Base-by-base conservation (phyloP, 805 yeast genomes). In the Barnettozyma vustinii region DNA sequence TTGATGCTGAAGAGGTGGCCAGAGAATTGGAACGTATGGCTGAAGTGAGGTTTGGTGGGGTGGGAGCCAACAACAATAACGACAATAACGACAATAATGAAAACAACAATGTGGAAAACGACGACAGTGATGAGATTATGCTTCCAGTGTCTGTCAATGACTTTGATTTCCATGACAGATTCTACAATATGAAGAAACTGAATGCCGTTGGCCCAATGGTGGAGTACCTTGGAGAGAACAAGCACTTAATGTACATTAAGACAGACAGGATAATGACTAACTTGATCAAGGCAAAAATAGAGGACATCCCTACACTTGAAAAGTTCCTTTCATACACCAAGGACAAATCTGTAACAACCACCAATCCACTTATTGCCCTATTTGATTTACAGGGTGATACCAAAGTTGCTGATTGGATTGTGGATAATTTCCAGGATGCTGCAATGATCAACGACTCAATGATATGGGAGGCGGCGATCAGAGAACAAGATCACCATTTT, bases 1-100 rank as follows among this genome's bases (percentile, higher is more conserved):
- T 48, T 2, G 49, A 48, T 25, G 48, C 54, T 4, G 56, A 56
- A 23, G 56, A 49, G 12, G 44, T 53, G 21, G 48, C 52, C 39
- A 37, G 40, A 23, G 59, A 56, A 44, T 20, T 58, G 30, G 52
- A 48, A 9, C 43, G 60, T 20, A 54, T 57, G 48, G 55, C 61
- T 4, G 54, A 46, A 18, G 59, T 52, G 25, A 46, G 59, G 13
- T 50, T 51, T 21, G 37, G 48, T 15, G 39, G 25, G 20, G n/a
- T 16, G 1, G 44, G 37, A 1, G 16, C 43, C 36, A 35, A 47
- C 20, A 35, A 37, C 8, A 16, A 27, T 20, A 18, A 46, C 35
- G 39, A 23, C 30, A 26, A 37, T 36, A 25, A 25, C 20, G 9
- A 21, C 21, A 27, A 25, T 37, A 19, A 36, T 13, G 33, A 27